A percentile compares a stretch with the other conserved stretches of the same genome.
phyloP scores from a whole-genome alignment of 768 basidiomycete genomes.

The Nidularia pulvinata region DNA sequence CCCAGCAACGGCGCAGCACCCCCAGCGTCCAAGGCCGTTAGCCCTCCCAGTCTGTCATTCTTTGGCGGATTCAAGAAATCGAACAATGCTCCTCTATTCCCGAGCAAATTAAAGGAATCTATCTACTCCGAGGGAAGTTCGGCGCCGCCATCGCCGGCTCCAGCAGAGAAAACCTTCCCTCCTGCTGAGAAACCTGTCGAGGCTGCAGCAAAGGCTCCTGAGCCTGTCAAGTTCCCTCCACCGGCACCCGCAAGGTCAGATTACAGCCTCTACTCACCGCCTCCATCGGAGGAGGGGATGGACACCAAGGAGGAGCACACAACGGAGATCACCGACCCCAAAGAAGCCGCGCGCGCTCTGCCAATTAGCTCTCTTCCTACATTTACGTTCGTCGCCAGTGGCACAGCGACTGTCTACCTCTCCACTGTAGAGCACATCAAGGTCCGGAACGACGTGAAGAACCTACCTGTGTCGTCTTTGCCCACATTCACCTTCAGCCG shows the following conservation, averaged over 20 bases:
- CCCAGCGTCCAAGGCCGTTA: slow-evolving; percentile 11
- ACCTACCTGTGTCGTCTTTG: slow-evolving; percentile 36
- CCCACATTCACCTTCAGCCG: slow-evolving; percentile 39
- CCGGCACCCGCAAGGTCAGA: slow-evolving; percentile 5
- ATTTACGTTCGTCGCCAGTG: slow-evolving; percentile 28
- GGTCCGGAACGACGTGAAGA: slow-evolving; percentile 33
- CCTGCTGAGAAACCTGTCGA: slow-evolving; percentile 31
- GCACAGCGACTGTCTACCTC: slow-evolving; percentile 12
- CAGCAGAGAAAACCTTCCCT: too few species aligned
- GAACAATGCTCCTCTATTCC: slow-evolving; percentile 20
- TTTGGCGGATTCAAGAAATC: neutral
- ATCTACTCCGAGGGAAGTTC: slow-evolving; percentile 56
- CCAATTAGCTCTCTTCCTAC: slow-evolving; percentile 27
- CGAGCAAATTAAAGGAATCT: slow-evolving; percentile 34
- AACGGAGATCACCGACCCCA: slow-evolving; percentile 13
- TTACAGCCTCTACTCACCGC: slow-evolving; percentile 5
- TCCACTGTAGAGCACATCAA: slow-evolving; percentile 19
- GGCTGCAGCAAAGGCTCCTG: slow-evolving; percentile 37
- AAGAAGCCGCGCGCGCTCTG: slow-evolving; percentile 24
- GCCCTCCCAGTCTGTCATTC: neutral
- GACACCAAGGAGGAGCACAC: neutral
- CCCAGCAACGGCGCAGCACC: neutral
- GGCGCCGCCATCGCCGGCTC: too few species aligned
- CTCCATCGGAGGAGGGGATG: neutral
- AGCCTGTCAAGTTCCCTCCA: slow-evolving; percentile 9